Percentiles rank a stretch among this genome's conserved stretches.
phyloP scores from a whole-genome alignment of 2,329 filamentous ascomycete species.

The Huntiella abstrusa region DNA sequence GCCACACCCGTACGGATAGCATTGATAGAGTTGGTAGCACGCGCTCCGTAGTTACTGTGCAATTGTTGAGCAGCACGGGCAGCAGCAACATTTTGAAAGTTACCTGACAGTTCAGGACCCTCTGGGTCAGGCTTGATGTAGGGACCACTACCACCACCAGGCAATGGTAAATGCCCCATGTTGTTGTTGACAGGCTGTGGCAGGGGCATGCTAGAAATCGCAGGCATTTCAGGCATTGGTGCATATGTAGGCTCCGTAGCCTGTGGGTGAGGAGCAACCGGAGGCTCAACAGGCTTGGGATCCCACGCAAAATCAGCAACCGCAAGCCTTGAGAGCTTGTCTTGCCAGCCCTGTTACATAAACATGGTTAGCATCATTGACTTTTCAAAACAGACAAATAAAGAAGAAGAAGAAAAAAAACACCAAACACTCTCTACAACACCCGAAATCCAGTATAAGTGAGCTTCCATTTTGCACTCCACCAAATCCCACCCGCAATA shows the following conservation, averaged over 20 bases:
- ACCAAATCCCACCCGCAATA: no score
- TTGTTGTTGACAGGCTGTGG: constrained; percentile 14
- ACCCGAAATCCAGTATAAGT: not conserved
- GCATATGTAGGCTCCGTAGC: constrained; percentile 13
- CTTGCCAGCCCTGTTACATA: constrained; percentile 64
- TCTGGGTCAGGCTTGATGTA: constrained; percentile 11
- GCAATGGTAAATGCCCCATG: constrained; percentile 12
- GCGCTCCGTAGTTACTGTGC: constrained; percentile 39
- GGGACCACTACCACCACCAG: not conserved
- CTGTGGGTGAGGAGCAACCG: constrained; percentile 15
- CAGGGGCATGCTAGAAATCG: constrained; percentile 16
- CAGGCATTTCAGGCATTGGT: constrained; percentile 1
- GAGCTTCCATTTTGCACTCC: not conserved
- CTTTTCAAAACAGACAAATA: not conserved
- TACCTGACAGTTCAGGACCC: constrained; percentile 7
- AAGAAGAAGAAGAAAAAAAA: no score
- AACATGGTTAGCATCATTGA: not conserved
- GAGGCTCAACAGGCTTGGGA: constrained; percentile 45
- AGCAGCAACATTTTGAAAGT: constrained; percentile 24
- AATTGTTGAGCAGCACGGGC: constrained; percentile 38
- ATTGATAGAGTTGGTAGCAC: constrained; percentile 47
- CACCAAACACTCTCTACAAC: not conserved
- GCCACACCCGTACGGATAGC: constrained; percentile 32
- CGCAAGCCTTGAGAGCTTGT: constrained; percentile 66
- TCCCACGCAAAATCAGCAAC: constrained; percentile 93